Percentiles rank a stretch among this genome's conserved stretches.
phyloP scores from a whole-genome alignment of 2,329 filamentous ascomycete genomes.

The Fusarium lateritium region DNA sequence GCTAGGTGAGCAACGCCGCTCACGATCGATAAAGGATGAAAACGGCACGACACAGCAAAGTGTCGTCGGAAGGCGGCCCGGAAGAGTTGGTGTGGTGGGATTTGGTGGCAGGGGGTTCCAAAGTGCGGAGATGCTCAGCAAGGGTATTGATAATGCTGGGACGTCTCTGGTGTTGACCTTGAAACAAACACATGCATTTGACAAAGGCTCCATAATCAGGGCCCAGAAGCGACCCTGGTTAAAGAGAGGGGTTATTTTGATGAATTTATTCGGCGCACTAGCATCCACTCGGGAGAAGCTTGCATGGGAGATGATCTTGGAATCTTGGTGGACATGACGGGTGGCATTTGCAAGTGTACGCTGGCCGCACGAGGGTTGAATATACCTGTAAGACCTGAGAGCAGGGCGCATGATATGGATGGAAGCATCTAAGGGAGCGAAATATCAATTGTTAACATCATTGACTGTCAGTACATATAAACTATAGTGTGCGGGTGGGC shows the following conservation, averaged over 20 bases:
- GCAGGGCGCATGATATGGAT: conserved; percentile 26
- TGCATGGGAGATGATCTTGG: conserved; percentile 13
- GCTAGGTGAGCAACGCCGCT: conserved; percentile 8
- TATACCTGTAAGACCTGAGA: conserved; percentile 39
- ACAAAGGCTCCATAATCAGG: conserved; percentile 3
- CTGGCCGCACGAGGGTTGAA: conserved; percentile 39
- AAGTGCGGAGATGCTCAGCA: conserved; percentile 23
- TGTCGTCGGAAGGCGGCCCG: conserved; percentile 28
- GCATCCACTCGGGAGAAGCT: conserved; percentile 7
- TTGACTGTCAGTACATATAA: conserved; percentile 9
- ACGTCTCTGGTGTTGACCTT: conserved; percentile 7
- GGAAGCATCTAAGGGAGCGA: conserved; percentile 31
- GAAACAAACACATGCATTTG: conserved; percentile 7
- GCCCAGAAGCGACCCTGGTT: conserved; percentile 2
- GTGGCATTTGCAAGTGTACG: conserved; percentile 35
- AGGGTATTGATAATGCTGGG: conserved; percentile 14
- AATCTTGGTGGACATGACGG: conserved; percentile 16
- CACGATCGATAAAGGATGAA: conserved; percentile 16
- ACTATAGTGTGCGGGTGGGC: conserved; percentile 1
- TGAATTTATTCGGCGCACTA: conserved; percentile 30
- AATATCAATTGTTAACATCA: conserved; percentile 11
- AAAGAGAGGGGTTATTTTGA: conserved; percentile 17
- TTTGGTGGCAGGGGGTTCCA: conserved; percentile 21
- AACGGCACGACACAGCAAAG: conserved; percentile 19
- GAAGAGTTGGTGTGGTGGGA: conserved; percentile 31